Percentiles rank a stretch among this genome's conserved stretches.
Conservation (phyloP, 345 rosid species). For the Dovyalis caffra region DNA sequence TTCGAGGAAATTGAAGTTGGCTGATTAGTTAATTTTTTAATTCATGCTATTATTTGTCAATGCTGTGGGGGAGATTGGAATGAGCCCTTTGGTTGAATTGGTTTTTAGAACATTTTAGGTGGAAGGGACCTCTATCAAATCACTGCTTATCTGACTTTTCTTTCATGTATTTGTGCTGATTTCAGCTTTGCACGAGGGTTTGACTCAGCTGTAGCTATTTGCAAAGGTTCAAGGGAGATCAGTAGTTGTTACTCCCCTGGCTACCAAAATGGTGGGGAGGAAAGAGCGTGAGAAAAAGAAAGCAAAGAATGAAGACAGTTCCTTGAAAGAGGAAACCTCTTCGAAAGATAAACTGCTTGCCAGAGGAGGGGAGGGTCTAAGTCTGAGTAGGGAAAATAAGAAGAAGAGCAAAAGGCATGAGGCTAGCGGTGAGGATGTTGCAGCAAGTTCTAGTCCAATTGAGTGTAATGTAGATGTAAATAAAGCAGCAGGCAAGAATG, state of each 20-base stretch:
- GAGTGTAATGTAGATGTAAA: no score
- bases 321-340: neutral
- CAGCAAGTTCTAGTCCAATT: no score
- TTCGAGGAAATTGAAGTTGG: no score
- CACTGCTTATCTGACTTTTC: conserved; percentile 13
- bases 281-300: neutral
- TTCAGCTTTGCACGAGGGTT: conserved; percentile 6
- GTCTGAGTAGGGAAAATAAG: neutral
- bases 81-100: no score
- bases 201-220: conserved; percentile 1
- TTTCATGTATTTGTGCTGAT: neutral
- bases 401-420: no score
- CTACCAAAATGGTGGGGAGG: neutral
- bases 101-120: no score
- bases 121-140: neutral
- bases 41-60: no score
- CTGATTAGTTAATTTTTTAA: no score
- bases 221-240: neutral
- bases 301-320: neutral
- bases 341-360: neutral
- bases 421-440: no score
- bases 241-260: neutral
- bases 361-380: neutral
- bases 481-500: no score
- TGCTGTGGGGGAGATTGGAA: no score